Evolutionary conservation across 352 stramenopile genomes (phyloP).

Genomic region (Globisporangium alternatum): DNA sequence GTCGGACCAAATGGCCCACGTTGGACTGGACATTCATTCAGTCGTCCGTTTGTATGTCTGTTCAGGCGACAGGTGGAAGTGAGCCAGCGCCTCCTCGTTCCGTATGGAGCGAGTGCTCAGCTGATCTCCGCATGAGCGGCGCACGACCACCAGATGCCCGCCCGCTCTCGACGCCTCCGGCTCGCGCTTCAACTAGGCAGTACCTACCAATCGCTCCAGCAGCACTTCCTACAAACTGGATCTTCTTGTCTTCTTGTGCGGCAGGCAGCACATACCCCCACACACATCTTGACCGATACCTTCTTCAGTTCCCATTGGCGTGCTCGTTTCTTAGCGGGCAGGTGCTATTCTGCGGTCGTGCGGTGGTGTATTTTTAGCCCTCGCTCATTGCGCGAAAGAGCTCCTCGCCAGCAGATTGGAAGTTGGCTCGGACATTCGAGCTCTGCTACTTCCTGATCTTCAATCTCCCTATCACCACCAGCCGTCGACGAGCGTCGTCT

Average conservation of each 20-base stretch:
- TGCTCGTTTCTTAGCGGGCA: neutral
- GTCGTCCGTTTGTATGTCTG: neutral
- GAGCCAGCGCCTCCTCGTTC: neutral
- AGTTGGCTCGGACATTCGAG: neutral
- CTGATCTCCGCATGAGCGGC: neutral
- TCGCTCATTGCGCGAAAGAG: neutral
- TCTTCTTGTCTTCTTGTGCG: too few relatives aligned
- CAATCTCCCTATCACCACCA: neutral
- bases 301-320: too few relatives aligned
- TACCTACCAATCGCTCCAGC: too few relatives aligned
- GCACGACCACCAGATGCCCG: neutral
- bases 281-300: too few relatives aligned
- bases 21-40: neutral
- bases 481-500: neutral
- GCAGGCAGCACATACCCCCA: too few relatives aligned
- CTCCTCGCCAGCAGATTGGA: neutral
- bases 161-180: neutral
- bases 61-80: neutral
- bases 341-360: neutral
- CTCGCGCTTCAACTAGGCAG: neutral
- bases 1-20: constrained; percentile 4
- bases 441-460: neutral
- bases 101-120: neutral
- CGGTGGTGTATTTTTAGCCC: neutral
- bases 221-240: too few relatives aligned